Evolutionary conservation across 768 basidiomycete species (phyloP), one percentile per base, ranked within the genome.

Genomic region (Cubamyces sp.): DNA sequence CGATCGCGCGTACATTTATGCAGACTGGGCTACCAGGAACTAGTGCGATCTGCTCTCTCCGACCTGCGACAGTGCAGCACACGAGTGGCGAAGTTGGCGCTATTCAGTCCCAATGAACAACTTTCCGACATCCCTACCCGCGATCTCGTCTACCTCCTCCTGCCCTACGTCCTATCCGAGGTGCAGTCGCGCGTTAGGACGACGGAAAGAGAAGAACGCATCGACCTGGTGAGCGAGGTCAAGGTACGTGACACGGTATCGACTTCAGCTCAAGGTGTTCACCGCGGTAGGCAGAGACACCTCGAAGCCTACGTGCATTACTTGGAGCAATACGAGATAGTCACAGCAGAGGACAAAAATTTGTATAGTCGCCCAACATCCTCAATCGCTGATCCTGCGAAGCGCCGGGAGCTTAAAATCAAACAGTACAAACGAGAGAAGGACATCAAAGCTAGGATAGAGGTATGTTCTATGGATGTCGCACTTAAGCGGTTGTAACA

Each of bases 401-500:
- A 82, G 70, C 81, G 90, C 58, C 78, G 97, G 66, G 94, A 96
- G 66, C 73, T 88, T 37, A 99, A 97, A 78, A 97, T 99, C 65
- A 87, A 85, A 63, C 95, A 96, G 71, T 98, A 86, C 74, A 87
- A 88, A 74, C 83, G 85, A 59, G 94, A 96, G 75, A 96, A 92
- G 74, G 89, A 91, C 39, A 75, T 98, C 28, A 83, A 86, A 56
- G 74, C 75, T 19, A 82, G 82, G 60, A 84, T 98, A 26, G 84
- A 93, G 75, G 93, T 91, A 56, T 50, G 76, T 71, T 14, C 25
- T 26, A 40, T 11, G 25, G 1, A 11, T 30, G n/a, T 39, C 43
- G 5, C 34, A 30, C 14, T 46, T 60, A 15, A 39, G 50, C 37
- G 21, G 8, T 48, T 43, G 30, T 52, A 18, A 34, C 42, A 51